Evolutionary conservation across 2,329 filamentous ascomycete species (phyloP).

Genomic region (Beauveria sp.): DNA sequence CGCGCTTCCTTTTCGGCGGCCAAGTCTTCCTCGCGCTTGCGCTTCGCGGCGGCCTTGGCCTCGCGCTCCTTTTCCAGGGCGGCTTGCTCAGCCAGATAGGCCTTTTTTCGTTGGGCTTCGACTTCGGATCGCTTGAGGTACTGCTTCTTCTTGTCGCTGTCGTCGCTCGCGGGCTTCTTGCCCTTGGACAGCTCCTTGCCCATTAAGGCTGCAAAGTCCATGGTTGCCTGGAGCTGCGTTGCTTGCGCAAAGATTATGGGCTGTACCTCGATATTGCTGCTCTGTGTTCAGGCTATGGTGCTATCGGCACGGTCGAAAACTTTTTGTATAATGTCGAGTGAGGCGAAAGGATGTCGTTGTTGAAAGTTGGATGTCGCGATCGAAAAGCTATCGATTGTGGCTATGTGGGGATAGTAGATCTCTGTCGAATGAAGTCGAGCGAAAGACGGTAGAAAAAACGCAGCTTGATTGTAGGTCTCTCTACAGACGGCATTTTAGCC

Average conservation of each 20-base stretch:
- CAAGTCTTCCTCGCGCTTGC: conserved; percentile 83
- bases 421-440: no score
- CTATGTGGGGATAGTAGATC: no score
- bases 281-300: not conserved
- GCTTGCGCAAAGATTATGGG: not conserved
- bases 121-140: conserved; percentile 79
- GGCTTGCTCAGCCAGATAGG: conserved; percentile 76
- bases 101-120: conserved; percentile 72
- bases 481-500: no score
- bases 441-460: no score
- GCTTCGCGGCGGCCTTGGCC: conserved; percentile 66
- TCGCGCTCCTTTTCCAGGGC: conserved; percentile 63
- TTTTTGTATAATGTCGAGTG: not conserved
- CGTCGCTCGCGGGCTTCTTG: conserved; percentile 42
- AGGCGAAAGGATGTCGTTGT: not conserved
- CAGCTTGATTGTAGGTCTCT: no score
- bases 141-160: conserved; percentile 46
- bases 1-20: conserved; percentile 59
- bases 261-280: not conserved
- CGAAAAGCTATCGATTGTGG: conserved; percentile 19
- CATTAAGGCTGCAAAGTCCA: conserved; percentile 97
- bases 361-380: not conserved
- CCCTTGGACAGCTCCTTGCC: conserved; percentile 83
- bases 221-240: conserved; percentile 29
- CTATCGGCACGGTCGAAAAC: not conserved